phyloP scores from a whole-genome alignment of 345 rosid species.

The Corchorus olitorius region DNA sequence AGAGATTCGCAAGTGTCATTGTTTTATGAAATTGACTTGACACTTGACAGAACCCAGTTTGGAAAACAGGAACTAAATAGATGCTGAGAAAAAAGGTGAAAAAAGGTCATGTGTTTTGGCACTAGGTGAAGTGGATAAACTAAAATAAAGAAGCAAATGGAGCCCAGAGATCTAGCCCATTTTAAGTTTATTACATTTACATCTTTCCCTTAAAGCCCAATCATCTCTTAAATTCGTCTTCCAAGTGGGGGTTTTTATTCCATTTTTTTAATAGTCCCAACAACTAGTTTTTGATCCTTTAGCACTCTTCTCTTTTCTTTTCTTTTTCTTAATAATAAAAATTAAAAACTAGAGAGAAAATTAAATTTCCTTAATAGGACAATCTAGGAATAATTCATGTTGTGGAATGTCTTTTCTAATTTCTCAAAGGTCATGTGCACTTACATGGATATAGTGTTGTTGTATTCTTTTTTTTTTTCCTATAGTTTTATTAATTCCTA shows the following conservation, averaged over 20 bases:
- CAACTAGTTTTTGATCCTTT: not conserved
- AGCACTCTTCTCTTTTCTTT: not conserved
- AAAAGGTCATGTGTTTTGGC: slow-evolving; percentile 1
- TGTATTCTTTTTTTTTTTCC: too few relatives aligned
- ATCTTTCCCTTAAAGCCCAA: slow-evolving; percentile 12
- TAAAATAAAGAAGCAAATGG: slow-evolving; percentile 27
- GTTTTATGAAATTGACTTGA: not conserved
- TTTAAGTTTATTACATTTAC: slow-evolving; percentile 6
- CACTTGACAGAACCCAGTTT: not conserved
- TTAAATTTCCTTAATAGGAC: not conserved
- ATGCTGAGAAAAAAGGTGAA: too few relatives aligned
- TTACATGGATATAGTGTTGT: too few relatives aligned
- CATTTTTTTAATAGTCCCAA: not conserved
- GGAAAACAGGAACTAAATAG: not conserved
- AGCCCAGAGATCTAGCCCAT: slow-evolving; percentile 37
- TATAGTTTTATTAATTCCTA: too few relatives aligned
- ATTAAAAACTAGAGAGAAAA: not conserved
- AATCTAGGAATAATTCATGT: not conserved
- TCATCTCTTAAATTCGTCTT: not conserved
- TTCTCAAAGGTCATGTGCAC: not conserved
- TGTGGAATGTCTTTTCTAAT: not conserved
- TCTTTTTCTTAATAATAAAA: not conserved
- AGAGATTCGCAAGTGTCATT: not conserved
- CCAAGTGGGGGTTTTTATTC: not conserved
- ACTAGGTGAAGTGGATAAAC: slow-evolving; percentile 12